Conservation (phyloP, 495 filamentous ascomycete genomes). For the Haplographium delicatum region DNA sequence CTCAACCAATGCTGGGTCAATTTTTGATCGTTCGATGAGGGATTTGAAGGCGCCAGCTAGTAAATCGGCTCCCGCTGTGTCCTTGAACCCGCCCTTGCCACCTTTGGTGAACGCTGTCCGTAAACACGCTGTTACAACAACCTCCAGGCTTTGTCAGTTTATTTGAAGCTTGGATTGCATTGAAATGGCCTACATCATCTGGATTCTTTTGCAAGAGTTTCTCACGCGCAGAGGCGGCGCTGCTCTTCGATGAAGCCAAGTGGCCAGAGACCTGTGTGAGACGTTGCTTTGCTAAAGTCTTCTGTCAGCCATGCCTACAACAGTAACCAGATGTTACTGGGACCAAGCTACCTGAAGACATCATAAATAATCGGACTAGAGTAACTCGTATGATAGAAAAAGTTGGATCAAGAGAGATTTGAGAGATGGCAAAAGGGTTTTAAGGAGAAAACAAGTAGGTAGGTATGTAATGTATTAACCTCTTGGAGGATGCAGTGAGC, state of each 20-base stretch:
- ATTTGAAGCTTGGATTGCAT: not conserved
- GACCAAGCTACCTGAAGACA: constrained; percentile 23
- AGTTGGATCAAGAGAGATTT: not conserved
- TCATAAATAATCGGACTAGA: constrained; percentile 4
- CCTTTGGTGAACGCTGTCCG: constrained; percentile 90
- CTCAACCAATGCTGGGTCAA: constrained; percentile 79
- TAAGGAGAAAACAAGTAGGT: not conserved
- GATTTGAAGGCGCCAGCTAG: constrained; percentile 72
- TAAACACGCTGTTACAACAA: constrained; percentile 90
- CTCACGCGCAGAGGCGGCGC: constrained; percentile 9
- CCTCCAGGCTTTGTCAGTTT: constrained; percentile 36
- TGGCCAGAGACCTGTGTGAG: constrained; percentile 27
- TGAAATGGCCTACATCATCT: constrained; percentile 22
- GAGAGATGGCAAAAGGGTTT: not conserved
- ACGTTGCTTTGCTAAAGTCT: constrained; percentile 20
- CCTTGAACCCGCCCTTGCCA: constrained; percentile 91
- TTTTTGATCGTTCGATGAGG: constrained; percentile 74
- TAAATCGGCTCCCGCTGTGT: constrained; percentile 80
- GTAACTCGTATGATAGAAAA: not conserved
- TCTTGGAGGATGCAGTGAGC: not conserved
- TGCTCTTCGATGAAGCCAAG: constrained; percentile 17
- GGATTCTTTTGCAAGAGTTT: constrained; percentile 27
- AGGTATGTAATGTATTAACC: too few relatives aligned
- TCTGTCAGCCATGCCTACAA: constrained; percentile 12
- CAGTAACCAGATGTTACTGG: not conserved